Base-by-base conservation (phyloP, 2,329 filamentous ascomycete genomes). In the Neopestalotiopsis clavispora region DNA sequence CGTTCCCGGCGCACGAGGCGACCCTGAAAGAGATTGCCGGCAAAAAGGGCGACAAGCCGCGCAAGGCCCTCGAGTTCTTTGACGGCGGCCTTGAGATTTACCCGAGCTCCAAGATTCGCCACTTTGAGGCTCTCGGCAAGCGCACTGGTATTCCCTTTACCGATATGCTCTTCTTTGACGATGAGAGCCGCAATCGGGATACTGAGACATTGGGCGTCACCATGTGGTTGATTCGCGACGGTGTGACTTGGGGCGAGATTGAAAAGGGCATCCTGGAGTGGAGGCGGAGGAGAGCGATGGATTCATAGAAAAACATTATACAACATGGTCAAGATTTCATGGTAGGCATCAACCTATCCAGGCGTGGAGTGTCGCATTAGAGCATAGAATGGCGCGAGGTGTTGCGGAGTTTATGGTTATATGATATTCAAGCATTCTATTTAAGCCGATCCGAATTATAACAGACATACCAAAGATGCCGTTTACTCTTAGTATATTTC, bases 91-190 rank as follows among this genome's bases (percentile, higher is more conserved):
- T 90, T 67, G 90, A 92, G 80, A 91, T 92, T 68, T 92, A 92
- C 74, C 94, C 95, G 0, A 90, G 90, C 1, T 91, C 85, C 77
- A 98, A 98, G 86, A 91, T 92, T n/a, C 88, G 89, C 71, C 95
- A 98, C 80, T 97, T 98, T 75, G 86, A 91, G 75, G 84, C 87
- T 4, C 84, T 98, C 73, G 88, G 92, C 10, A 88, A 91, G 78
- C 86, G 89, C 68, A 94, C 92, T 14, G 90, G 90, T 1, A 80
- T 98, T 2, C 82, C 84, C 5, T 97, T 89, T 76, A 87, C 92
- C 72, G 94, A 98, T 62, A 97, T 98, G 91, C 79, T 98, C 42
- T 98, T 98, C 80, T 98, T 98, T 73, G 95, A 98, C 74, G 95
- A 98, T 75, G 95, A 98, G 86, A 85, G 86, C 66, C 84, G 95